phyloP scores from a whole-genome alignment of 179 eudicot genomes.

The Kewa caespitosa region DNA sequence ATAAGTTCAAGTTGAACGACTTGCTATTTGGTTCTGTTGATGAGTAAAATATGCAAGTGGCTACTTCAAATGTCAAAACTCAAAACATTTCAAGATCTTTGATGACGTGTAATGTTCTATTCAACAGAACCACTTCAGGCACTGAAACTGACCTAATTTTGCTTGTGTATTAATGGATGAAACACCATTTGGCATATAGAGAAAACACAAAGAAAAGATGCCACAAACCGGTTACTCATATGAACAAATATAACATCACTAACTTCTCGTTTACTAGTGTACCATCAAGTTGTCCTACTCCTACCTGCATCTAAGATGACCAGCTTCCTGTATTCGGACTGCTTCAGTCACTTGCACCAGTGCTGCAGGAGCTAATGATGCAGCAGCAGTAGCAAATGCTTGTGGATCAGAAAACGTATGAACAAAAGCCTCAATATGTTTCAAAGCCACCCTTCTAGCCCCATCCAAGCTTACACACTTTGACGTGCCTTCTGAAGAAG shows the following conservation, averaged over 20 bases:
- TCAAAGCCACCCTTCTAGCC: conserved; percentile 83
- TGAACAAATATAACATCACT: neutral
- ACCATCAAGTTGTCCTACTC: neutral
- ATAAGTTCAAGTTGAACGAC: neutral
- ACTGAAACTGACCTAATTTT: too few relatives aligned
- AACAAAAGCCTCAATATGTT: conserved; percentile 79
- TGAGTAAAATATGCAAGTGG: too few relatives aligned
- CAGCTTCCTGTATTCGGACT: conserved; percentile 91
- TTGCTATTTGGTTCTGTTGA: too few relatives aligned
- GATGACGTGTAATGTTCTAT: neutral
- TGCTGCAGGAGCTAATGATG: conserved; percentile 79
- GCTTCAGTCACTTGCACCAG: conserved; percentile 79
- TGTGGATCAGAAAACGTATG: conserved; percentile 67
- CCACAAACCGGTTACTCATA: conserved; percentile 1
- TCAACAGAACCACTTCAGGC: neutral
- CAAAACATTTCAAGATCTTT: neutral
- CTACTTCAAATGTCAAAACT: conserved; percentile 1
- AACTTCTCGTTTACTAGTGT: neutral
- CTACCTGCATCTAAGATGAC: conserved; percentile 99
- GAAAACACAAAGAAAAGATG: neutral
- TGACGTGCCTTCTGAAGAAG: conserved; percentile 64
- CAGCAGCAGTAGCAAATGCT: conserved; percentile 72
- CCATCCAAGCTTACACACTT: conserved; percentile 74
- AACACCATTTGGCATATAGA: neutral
- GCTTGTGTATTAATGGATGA: neutral